Evolutionary conservation across 768 basidiomycete species (phyloP).

Genomic region (Cystofilobasidium macerans): DNA sequence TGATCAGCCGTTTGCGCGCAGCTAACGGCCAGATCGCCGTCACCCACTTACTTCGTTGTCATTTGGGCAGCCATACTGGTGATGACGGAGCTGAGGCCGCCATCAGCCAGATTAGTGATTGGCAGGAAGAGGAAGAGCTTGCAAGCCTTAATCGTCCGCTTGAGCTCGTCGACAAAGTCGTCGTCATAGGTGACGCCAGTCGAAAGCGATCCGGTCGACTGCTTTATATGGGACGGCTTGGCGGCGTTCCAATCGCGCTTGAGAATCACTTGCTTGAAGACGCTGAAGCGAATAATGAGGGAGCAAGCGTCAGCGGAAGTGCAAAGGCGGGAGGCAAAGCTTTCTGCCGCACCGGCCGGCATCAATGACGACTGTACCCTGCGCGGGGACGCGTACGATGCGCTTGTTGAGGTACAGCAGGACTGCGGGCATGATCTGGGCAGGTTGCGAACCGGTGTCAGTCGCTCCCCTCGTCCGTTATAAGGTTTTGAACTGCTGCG

Average conservation of each 20-base stretch:
- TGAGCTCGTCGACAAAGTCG: conserved; percentile 36
- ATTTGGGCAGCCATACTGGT: conserved; percentile 27
- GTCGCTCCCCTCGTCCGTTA: not conserved
- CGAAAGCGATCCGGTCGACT: conserved; percentile 5
- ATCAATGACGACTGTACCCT: conserved; percentile 37
- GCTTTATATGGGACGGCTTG: conserved; percentile 32
- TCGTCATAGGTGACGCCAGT: conserved; percentile 28
- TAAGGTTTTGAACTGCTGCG: no score
- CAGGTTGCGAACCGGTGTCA: not conserved
- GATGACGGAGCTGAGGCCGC: conserved; percentile 16
- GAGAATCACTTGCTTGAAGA: conserved; percentile 24
- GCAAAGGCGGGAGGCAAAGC: conserved; percentile 32
- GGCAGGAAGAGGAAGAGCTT: conserved; percentile 28
- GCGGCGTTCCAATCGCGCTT: conserved; percentile 31
- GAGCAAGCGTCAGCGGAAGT: conserved; percentile 30
- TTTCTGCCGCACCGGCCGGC: conserved; percentile 23
- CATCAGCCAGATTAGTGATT: conserved; percentile 35
- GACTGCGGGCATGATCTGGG: conserved; percentile 33
- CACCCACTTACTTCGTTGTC: conserved; percentile 29
- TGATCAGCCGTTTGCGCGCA: no score
- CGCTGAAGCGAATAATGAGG: conserved; percentile 27
- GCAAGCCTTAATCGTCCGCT: conserved; percentile 34
- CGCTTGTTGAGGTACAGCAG: conserved; percentile 30
- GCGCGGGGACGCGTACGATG: conserved; percentile 29
- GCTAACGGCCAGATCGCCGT: no score